phyloP scores from a whole-genome alignment of 176 grass and related monocot genomes.

The Oryza coarctata region DNA sequence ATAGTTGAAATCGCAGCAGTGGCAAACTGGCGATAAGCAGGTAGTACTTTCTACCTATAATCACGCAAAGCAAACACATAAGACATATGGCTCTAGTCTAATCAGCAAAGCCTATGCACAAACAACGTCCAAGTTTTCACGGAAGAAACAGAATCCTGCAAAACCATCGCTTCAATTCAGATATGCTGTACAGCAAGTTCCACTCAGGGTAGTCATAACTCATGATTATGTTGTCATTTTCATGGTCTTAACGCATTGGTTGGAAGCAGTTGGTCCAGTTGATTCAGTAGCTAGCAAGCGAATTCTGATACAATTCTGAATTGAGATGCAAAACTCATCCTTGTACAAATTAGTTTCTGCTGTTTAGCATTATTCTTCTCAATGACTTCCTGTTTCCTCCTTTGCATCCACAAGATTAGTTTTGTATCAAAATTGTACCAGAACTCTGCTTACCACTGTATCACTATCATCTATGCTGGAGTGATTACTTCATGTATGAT shows the following conservation, averaged over 20 bases:
- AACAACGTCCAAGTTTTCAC: not conserved
- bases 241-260: not conserved
- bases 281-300: conserved; percentile 5
- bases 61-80: not conserved
- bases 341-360: not conserved
- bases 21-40: not conserved
- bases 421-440: not conserved
- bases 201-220: not conserved
- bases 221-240: not conserved
- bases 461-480: not conserved
- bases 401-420: not conserved
- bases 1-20: no score
- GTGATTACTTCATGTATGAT: not conserved
- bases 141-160: not conserved
- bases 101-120: not conserved
- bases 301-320: not conserved
- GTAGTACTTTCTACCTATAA: not conserved
- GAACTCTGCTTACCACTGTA: not conserved
- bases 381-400: not conserved
- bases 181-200: not conserved
- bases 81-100: not conserved
- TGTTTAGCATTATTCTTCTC: not conserved
- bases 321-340: conserved; percentile 5
- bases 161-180: not conserved
- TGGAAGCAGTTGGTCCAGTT: not conserved